Evolutionary conservation across 805 yeast genomes (phyloP).

Genomic region (Candida namnaoensis): DNA sequence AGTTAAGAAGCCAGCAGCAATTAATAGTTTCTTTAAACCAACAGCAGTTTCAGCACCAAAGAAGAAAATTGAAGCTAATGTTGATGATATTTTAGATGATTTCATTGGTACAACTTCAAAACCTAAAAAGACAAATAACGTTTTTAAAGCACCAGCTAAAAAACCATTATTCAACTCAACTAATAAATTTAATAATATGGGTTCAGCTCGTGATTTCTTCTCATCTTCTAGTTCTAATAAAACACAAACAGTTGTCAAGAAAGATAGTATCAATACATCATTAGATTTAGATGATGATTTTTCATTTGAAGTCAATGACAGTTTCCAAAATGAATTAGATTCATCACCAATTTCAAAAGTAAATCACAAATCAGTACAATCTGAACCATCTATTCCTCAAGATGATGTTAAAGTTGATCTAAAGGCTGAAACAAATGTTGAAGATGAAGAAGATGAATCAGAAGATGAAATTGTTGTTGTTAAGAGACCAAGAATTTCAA

Average conservation of each 20-base stretch:
- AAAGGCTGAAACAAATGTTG: slow-evolving; percentile 1
- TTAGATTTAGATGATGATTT: slow-evolving; percentile 22
- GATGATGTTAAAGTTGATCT: slow-evolving; percentile 4
- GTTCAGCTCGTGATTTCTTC: slow-evolving; percentile 6
- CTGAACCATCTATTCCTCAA: slow-evolving; percentile 5
- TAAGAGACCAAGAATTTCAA: slow-evolving; percentile 40
- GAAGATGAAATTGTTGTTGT: slow-evolving; percentile 53
- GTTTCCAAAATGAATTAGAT: slow-evolving; percentile 18
- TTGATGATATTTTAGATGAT: slow-evolving; percentile 66
- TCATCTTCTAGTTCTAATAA: slow-evolving; percentile 7
- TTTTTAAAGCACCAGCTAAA: slow-evolving; percentile 8
- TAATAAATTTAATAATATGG: slow-evolving; percentile 15
- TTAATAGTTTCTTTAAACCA: slow-evolving; percentile 45
- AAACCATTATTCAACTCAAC: slow-evolving; percentile 17
- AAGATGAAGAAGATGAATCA: slow-evolving; percentile 25
- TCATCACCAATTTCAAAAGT: slow-evolving; percentile 29
- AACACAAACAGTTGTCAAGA: slow-evolving; percentile 18
- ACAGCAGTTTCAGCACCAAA: slow-evolving; percentile 21
- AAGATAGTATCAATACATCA: slow-evolving; percentile 8
- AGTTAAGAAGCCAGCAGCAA: slow-evolving; percentile 34
- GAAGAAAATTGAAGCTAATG: slow-evolving; percentile 38
- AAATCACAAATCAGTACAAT: too few species aligned
- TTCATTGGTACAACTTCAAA: slow-evolving; percentile 24
- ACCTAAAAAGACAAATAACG: slow-evolving; percentile 1
- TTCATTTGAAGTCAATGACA: slow-evolving; percentile 14